Conservation (phyloP, 352 stramenopile species). For the Globisporangium yorkense region DNA sequence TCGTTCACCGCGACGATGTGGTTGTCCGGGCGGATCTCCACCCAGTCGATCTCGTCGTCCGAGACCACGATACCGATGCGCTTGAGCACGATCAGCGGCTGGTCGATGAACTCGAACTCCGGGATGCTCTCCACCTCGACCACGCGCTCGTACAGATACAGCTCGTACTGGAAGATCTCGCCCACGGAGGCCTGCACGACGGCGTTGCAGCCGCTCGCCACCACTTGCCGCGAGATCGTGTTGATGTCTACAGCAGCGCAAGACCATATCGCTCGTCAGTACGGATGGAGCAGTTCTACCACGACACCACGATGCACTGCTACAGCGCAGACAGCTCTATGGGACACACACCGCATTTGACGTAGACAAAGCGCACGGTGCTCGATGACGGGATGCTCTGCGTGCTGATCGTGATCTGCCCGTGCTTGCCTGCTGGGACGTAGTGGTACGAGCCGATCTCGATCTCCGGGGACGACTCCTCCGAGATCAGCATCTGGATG, state of each 20-base stretch:
- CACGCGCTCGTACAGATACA: conserved; percentile 83
- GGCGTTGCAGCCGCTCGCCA: conserved; percentile 81
- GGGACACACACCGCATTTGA: conserved; percentile 52
- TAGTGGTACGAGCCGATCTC: conserved; percentile 77
- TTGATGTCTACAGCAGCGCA: conserved; percentile 59
- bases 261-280: background rate
- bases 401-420: conserved; percentile 75
- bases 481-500: conserved; percentile 76
- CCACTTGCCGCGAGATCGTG: conserved; percentile 73
- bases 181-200: conserved; percentile 77
- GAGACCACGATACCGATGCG: conserved; percentile 71
- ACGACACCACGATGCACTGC: background rate
- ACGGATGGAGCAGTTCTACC: background rate
- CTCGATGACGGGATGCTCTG: conserved; percentile 58
- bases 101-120: conserved; percentile 85
- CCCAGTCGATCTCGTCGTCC: conserved; percentile 77
- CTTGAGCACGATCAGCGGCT: conserved; percentile 82
- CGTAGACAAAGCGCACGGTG: conserved; percentile 80
- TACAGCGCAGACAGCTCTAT: background rate
- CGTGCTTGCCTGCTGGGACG: conserved; percentile 50
- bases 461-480: conserved; percentile 65
- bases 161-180: conserved; percentile 87
- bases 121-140: conserved; percentile 85
- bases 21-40: conserved; percentile 71
- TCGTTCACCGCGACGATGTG: conserved; percentile 87